These are phyloP conservation scores for Flaveria brownii DNA, from an alignment of 129 eudicot species.

Conservation along the genomic window DNA sequence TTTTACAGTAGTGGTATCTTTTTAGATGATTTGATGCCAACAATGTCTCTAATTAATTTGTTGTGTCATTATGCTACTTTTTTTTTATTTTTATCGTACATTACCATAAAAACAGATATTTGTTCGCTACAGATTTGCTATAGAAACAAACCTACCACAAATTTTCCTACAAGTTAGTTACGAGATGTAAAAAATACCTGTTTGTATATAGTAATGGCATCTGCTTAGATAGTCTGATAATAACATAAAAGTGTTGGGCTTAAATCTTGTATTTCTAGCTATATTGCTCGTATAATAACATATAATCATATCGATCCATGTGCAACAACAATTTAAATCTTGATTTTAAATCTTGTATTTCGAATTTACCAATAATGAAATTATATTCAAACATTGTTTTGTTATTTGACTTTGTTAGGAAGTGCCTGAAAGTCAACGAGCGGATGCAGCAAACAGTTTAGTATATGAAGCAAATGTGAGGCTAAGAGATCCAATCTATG, in stretches of 20 bases:
- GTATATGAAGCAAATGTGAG: conserved; percentile 76
- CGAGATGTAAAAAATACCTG: no score
- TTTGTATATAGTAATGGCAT: no score
- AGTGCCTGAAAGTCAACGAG: conserved; percentile 67
- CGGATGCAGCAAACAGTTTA: conserved; percentile 73
- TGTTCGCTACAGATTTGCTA: neutral
- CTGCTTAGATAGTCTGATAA: neutral
- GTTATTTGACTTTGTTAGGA: conserved; percentile 37
- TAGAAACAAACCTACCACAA: no score
- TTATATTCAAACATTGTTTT: neutral
- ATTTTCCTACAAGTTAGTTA: no score
- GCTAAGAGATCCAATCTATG: conserved; percentile 66
- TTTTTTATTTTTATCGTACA: no score
- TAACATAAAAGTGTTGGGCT: neutral
- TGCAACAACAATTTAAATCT: neutral
- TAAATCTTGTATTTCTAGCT: neutral
- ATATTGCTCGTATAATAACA: neutral
- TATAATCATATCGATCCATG: neutral
- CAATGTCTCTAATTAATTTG: neutral
- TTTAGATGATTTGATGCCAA: neutral
- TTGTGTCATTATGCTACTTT: no score
- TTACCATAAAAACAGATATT: no score
- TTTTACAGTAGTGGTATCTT: no score
- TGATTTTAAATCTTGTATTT: neutral
- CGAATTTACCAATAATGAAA: no score